Evolutionary conservation across 1,139 yeast species (phyloP), one percentile per base, ranked within the genome.

Genomic region (Debaryomyces sp.): DNA sequence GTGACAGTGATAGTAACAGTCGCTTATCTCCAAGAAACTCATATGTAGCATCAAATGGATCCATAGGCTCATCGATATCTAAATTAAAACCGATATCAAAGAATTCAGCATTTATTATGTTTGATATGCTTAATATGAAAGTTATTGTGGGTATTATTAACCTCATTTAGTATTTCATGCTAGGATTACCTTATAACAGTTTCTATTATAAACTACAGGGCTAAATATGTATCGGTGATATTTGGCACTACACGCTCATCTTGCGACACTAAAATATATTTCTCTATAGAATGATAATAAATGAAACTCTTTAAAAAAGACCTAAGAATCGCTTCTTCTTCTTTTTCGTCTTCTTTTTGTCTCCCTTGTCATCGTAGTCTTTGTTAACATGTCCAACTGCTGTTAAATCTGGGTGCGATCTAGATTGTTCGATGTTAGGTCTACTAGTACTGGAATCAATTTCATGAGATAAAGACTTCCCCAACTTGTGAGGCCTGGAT

Each of bases 321-420:
- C 65, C 68, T 75, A 77, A 73, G 55, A 75, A 72, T 60, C 62
- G 64, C 57, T 64, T 67, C 63, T 60, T 66, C 56, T 62, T 68
- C 45, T 58, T 57, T 50, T 55, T 55, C 48, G 62, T 68, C 45
- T 58, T 57, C 50, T 55, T 55, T 48, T 60, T 60, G 51, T 55
- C 59, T 50, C 60, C 56, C 38, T 52, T 49, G 12, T 53, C 52
- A 41, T 47, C 5, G 4, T n/a, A 3, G 9, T 53, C 32, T 43
- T 51, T 24, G 18, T 17, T 27, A 6, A 32, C 34, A 21, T 30
- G 22, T 34, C 44, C 38, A 41, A 30, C 5, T 23, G 50, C 47
- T 8, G 60, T 64, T 30, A 73, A 58, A 47, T 70, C 75, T 1
- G 80, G 80, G 50, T 73, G 79, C 5, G 78, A 73, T 50, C 70